phyloP scores from a whole-genome alignment of 148 eudicot genomes.

The Dianthus caryophyllus region DNA sequence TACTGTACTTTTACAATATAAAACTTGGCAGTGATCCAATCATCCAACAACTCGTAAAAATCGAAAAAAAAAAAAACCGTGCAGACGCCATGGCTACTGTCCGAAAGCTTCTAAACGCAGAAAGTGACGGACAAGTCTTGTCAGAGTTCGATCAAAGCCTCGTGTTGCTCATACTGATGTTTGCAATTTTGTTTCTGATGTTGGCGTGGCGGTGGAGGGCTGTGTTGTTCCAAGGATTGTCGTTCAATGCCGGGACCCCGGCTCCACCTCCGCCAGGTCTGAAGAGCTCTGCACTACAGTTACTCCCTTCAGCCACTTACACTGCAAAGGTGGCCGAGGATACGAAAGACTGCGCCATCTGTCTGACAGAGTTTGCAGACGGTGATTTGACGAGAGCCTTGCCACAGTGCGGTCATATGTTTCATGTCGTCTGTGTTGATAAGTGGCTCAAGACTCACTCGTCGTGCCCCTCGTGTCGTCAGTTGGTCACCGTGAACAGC shows the following conservation, averaged over 20 bases:
- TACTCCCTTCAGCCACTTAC: conserved; percentile 9
- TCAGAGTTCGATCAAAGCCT: not conserved
- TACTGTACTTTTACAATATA: conserved; percentile 9
- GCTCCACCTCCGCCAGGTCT: conserved; percentile 16
- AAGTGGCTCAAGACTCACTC: conserved; percentile 45
- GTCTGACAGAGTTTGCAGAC: conserved; percentile 38
- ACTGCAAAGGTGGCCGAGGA: conserved; percentile 3
- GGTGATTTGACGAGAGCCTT: conserved; percentile 42
- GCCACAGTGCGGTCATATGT: conserved; percentile 53
- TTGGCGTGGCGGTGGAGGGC: conserved; percentile 6
- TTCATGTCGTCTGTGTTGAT: conserved; percentile 46
- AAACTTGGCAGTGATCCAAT: not conserved
- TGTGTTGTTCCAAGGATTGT: conserved; percentile 2
- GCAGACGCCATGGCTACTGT: not conserved
- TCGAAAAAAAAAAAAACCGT: not conserved
- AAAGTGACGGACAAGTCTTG: not conserved
- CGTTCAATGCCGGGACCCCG: not conserved
- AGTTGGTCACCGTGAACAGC: conserved; percentile 31
- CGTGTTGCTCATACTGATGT: not conserved
- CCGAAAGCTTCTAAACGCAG: conserved; percentile 7
- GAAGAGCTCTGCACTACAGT: not conserved
- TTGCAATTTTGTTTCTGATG: not conserved
- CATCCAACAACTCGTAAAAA: not conserved
- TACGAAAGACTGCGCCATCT: conserved; percentile 41
- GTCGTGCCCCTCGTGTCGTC: conserved; percentile 57